Conservation (phyloP, 225 moss, liverwort and hornwort genomes). For the Takakia lepidozioides region DNA sequence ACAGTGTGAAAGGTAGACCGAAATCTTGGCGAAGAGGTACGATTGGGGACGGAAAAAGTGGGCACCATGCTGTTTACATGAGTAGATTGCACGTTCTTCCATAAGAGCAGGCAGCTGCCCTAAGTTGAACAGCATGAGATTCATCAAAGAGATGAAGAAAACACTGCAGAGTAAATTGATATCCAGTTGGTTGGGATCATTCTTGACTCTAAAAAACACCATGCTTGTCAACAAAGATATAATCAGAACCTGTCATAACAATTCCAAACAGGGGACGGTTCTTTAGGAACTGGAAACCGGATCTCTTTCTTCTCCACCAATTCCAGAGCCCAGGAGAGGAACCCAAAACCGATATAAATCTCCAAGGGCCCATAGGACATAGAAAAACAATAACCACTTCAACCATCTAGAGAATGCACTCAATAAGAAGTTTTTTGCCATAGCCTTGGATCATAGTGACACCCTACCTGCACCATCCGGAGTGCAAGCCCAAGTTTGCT, state of each 20-base stretch:
- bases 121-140: conserved; percentile 84
- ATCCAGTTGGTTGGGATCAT: conserved; percentile 42
- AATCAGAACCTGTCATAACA: conserved; percentile 76
- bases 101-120: conserved; percentile 73
- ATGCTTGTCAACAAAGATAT: conserved; percentile 49
- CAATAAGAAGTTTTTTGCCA: too few species aligned
- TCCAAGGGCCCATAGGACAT: too few species aligned
- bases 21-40: conserved; percentile 57
- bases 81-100: conserved; percentile 76
- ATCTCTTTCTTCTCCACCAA: too few species aligned
- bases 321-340: too few species aligned
- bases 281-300: too few species aligned
- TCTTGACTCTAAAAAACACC: conserved; percentile 55
- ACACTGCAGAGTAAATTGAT: conserved; percentile 54
- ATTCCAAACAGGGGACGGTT: too few species aligned
- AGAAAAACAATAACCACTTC: too few species aligned
- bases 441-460: too few species aligned
- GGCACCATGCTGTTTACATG: conserved; percentile 78
- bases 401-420: too few species aligned
- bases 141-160: conserved; percentile 69
- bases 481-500: conserved; percentile 60
- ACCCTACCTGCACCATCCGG: conserved; percentile 80
- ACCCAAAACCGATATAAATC: too few species aligned
- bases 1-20: conserved; percentile 48
- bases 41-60: conserved; percentile 87